Conservation (phyloP, 352 stramenopile genomes). For the Globisporangium lucens region DNA sequence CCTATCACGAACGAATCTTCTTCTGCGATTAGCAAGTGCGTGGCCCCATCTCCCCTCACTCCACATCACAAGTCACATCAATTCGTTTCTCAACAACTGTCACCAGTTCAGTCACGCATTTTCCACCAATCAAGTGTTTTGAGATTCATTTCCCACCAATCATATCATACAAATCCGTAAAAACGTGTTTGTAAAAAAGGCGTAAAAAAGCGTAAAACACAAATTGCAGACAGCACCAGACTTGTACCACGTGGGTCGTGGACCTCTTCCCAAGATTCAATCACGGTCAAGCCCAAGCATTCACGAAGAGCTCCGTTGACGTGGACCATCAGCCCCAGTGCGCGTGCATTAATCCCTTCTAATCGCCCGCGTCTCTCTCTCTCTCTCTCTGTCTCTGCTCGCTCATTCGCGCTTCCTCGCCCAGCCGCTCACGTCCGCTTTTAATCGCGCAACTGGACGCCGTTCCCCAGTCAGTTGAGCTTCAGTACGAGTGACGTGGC, state of each 20-base stretch:
- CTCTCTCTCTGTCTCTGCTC: neutral
- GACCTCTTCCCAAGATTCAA: constrained; percentile 6
- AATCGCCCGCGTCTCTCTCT: neutral
- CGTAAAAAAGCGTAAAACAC: neutral
- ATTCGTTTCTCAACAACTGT: neutral
- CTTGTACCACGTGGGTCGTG: neutral
- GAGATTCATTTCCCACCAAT: neutral
- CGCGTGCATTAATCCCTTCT: constrained; percentile 5
- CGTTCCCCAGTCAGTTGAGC: neutral
- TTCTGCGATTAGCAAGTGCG: neutral
- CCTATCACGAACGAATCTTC: constrained; percentile 2
- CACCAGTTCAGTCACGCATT: neutral
- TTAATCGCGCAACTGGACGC: neutral
- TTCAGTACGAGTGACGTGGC: constrained; percentile 1
- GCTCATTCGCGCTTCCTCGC: neutral
- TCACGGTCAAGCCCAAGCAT: neutral
- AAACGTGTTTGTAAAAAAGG: neutral
- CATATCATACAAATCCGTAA: neutral
- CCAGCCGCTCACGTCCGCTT: neutral
- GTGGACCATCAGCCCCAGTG: neutral
- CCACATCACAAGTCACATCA: neutral
- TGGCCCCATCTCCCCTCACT: neutral
- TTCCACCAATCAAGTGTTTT: neutral
- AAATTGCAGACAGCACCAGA: neutral
- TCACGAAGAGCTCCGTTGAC: neutral